Base-by-base conservation (phyloP, 2,329 filamentous ascomycete species). In the Penicillium sp. region DNA sequence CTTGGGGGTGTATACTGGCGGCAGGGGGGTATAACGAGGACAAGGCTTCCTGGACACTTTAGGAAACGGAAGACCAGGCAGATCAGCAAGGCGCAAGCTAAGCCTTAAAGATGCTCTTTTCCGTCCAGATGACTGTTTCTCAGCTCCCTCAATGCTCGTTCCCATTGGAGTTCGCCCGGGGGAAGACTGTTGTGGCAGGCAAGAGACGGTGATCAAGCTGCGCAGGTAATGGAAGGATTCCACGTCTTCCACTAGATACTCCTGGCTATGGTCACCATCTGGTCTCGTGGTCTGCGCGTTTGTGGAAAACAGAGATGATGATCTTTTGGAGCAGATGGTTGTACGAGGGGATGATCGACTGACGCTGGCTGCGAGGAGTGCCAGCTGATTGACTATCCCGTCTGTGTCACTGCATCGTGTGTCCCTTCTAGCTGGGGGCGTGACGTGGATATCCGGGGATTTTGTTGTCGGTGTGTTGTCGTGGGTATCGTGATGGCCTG, bases 171-270 rank as follows among this genome's bases (percentile, higher is more conserved):
- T 42, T 5, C 17, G 20, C 2, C 49, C 41, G 2, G 25, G 14
- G 35, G 59, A 35, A 22, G 53, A 42, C 15, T 57, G 51, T 8
- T 57, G 57, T 4, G 65, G 50, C 2, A 53, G 25, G 22, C 38
- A 56, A 11, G 67, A 66, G 39, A 64, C 38, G 35, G 65, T 68
- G 55, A 69, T 69, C 38, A 68, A 49, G 50, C 63, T 67, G 31
- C 53, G 35, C 34, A 69, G 60, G 39, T 69, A 65, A 38, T 64
- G 54, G 51, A 68, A 69, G 11, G 60, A 62, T 51, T 69, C 64
- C 38, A 66, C 61, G 49, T 58, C 52, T 12, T 37, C 34, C 37
- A 56, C 55, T 38, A 25, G 28, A 12, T 62, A 38, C 14, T 58
- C 49, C n/a, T 53, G 22, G 39, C n/a, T 37, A n/a, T 31, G 41